Evolutionary conservation across 495 filamentous ascomycete genomes (phyloP), one percentile per base, ranked within the genome.

Genomic region (Melanomma pulvis-pyrius): DNA sequence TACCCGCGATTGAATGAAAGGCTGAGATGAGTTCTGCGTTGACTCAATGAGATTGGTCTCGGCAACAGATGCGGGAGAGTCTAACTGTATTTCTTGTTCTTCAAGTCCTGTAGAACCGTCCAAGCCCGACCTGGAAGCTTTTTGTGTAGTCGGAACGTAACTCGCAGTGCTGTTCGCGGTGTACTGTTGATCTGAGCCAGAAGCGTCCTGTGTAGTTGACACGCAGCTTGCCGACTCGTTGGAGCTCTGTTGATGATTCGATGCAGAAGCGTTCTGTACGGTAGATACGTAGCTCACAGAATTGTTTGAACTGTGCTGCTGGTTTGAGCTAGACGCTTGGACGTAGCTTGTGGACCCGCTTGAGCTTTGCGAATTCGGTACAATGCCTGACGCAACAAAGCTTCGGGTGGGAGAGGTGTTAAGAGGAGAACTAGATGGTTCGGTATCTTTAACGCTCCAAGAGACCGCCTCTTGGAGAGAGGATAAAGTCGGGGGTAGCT

Each of bases 291-390:
- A 64, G 51, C 61, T 51, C 6, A 22, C n/a, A 30, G 47, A 49
- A 12, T 52, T 29, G 30, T 22, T 11, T 15, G 17, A n/a, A 26
- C 30, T 48, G 19, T 63, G 41, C n/a, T n/a, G n/a, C n/a, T 44
- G 34, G 34, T 8, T 41, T 17, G 34, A 30, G 32, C 46, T 30
- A 6, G 55, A 24, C 11, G 61, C 12, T 9, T 25, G 61, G 1
- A 47, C 12, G 61, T 64, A 64, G 50, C 50, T 49, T 5, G 12
- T 17, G 25, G 53, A 56, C 1, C 41, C 54, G 46, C n/a, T 19
- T 15, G 21, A 19, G 48, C 46, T 56, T 24, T 65, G 51, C 5
- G 63, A 59, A 19, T 65, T 54, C 7, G 53, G 54, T 3, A 65
- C 48, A 22, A 65, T 46, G 22, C 63, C 55, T 4, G 54, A 59